Base-by-base conservation (phyloP, 441 rosid species). In the Corymbia citriodora region DNA sequence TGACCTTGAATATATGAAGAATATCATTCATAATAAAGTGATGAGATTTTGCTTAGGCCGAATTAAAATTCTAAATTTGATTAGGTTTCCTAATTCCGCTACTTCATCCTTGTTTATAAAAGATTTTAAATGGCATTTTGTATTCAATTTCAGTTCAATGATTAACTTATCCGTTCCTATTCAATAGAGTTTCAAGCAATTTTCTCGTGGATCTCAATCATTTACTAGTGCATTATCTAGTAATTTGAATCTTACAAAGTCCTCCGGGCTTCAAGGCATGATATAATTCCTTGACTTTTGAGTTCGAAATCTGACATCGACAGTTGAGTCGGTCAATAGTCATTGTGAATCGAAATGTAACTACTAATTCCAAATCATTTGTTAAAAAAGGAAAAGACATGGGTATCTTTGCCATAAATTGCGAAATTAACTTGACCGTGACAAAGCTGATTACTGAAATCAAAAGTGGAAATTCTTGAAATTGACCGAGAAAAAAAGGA, bases 131-230 rank as follows among this genome's bases (percentile, higher is more conserved):
- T 11, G 85, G 52, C n/a, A 21, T 74, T 9, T 40, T 2, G 29
- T 21, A 19, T 23, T 59, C 13, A 25, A 59, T 23, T 59, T 13
- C 29, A 59, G 23, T 59, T 59, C 63, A 59, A 1, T 59, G 63
- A 59, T 12, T 4, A 59, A 74, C 50, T 9, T 6, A 40, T 40
- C 16, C 2, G 4, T 40, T 40, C 16, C 83, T 11, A 74, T 74
- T 21, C 83, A 40, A 74, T 11, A 74, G 2, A 74, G 49, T 74
- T 11, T 21, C n/a, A 7, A 40, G 4, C 16, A 40, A 74, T 74
- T 21, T 23, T 19, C 7, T 33, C 1, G 3, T 1, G 5, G 1
- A 2, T 2, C 13, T 33, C 8, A 3, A 72, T 72, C 8, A 72
- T 33, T 3, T 18, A 18, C 36, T 0, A 0, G 8, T 9, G 25